Percentiles rank a stretch among this genome's conserved stretches.
Evolutionary conservation across 129 eudicot species (phyloP).

Genomic region (carrot (Daucus carota)): DNA sequence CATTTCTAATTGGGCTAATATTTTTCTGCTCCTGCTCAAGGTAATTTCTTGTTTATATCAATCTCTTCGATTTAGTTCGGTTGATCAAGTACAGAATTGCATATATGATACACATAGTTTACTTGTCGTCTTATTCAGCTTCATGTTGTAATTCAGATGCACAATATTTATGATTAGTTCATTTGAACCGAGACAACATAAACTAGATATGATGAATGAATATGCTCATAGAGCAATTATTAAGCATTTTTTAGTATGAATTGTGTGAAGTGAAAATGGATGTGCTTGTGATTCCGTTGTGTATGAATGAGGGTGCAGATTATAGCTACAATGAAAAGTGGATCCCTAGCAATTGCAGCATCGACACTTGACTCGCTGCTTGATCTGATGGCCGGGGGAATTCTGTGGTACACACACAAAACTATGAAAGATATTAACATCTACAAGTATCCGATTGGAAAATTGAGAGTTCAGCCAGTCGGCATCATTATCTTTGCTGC

Average conservation of each 20-base stretch:
- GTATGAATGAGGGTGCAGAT: conserved; percentile 24
- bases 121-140: no score
- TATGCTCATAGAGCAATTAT: no score
- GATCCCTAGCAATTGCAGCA: conserved; percentile 72
- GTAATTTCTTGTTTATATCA: conserved; percentile 2
- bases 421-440: conserved; percentile 64
- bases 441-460: conserved; percentile 66
- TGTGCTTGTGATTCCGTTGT: background rate
- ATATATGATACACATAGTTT: no score
- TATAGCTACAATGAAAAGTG: conserved; percentile 60
- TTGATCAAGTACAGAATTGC: no score
- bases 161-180: no score
- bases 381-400: conserved; percentile 75
- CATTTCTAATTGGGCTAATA: conserved; percentile 54
- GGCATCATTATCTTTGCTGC: conserved; percentile 75
- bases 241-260: no score
- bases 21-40: conserved; percentile 45
- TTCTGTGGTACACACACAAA: conserved; percentile 61
- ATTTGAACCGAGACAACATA: no score
- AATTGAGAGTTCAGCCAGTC: conserved; percentile 65
- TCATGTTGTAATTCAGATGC: no score
- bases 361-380: conserved; percentile 70
- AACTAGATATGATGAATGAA: no score
- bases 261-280: background rate
- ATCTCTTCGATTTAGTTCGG: no score